Evolutionary conservation across 1,284 basidiomycete genomes (phyloP).

Genomic region (Cronartium quercuum): DNA sequence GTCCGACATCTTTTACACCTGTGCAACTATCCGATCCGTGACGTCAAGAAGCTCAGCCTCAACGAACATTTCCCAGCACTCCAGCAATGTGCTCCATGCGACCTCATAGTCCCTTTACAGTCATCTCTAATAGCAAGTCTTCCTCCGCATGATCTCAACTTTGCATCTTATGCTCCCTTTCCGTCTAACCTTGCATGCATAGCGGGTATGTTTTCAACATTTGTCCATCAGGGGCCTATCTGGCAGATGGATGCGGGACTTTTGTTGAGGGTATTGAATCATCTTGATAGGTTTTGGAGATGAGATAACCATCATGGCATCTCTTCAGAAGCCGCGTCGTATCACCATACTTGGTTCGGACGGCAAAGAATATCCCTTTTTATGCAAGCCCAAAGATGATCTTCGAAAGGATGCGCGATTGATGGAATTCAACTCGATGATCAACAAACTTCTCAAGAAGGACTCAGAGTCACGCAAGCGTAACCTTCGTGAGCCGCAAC

Average conservation of each 20-base stretch:
- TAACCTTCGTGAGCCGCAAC: conserved; percentile 65
- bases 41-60: conserved; percentile 59
- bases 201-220: conserved; percentile 54
- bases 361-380: conserved; percentile 78
- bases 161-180: conserved; percentile 73
- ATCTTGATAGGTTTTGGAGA: conserved; percentile 62
- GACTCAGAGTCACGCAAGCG: conserved; percentile 72
- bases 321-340: conserved; percentile 86
- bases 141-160: conserved; percentile 64
- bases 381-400: conserved; percentile 97
- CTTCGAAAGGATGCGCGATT: conserved; percentile 92
- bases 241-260: too few species aligned
- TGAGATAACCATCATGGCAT: conserved; percentile 83
- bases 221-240: too few species aligned
- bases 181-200: conserved; percentile 71
- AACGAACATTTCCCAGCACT: conserved; percentile 62
- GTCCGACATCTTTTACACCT: conserved; percentile 63
- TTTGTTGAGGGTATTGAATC: neutral
- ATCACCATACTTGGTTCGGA: conserved; percentile 77
- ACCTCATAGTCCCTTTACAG: conserved; percentile 82
- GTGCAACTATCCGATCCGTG: conserved; percentile 59
- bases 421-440: conserved; percentile 98
- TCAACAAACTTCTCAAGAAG: conserved; percentile 92
- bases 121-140: conserved; percentile 84
- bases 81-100: conserved; percentile 58